phyloP scores from a whole-genome alignment of 108 stramenopile species.

The Nitzschia sp. region DNA sequence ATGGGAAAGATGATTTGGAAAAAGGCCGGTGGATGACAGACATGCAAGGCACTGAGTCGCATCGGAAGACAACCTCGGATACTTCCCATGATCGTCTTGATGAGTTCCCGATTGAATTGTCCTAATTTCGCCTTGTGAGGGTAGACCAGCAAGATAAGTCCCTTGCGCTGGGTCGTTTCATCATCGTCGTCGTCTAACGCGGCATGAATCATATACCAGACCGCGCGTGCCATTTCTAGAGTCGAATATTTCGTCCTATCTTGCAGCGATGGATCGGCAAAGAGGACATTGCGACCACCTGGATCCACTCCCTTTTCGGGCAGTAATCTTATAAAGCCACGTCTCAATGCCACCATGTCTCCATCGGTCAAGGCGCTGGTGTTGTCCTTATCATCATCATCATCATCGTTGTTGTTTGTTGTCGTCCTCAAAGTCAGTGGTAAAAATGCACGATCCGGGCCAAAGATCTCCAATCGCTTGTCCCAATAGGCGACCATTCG shows the following conservation, averaged over 20 bases:
- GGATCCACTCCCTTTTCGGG: conserved; percentile 26
- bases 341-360: conserved; percentile 28
- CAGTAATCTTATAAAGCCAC: conserved; percentile 32
- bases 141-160: conserved; percentile 43
- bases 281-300: conserved; percentile 41
- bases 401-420: no score
- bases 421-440: conserved; percentile 45
- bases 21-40: conserved; percentile 60
- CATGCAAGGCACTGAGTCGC: conserved; percentile 49
- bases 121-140: conserved; percentile 31
- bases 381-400: no score
- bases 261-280: conserved; percentile 47
- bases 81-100: conserved; percentile 30
- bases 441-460: conserved; percentile 38
- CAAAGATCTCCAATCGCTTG: conserved; percentile 56
- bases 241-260: conserved; percentile 41
- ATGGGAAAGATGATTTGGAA: conserved; percentile 51
- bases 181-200: conserved; percentile 46
- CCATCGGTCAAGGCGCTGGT: conserved; percentile 27
- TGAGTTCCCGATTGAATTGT: conserved; percentile 45
- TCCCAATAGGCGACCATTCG: conserved; percentile 53
- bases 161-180: conserved; percentile 40
- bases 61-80: conserved; percentile 56
- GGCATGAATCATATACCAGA: conserved; percentile 54
- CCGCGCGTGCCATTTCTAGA: conserved; percentile 37